Conservation (phyloP, 2,329 filamentous ascomycete species). For the Colletotrichum tropicale region DNA sequence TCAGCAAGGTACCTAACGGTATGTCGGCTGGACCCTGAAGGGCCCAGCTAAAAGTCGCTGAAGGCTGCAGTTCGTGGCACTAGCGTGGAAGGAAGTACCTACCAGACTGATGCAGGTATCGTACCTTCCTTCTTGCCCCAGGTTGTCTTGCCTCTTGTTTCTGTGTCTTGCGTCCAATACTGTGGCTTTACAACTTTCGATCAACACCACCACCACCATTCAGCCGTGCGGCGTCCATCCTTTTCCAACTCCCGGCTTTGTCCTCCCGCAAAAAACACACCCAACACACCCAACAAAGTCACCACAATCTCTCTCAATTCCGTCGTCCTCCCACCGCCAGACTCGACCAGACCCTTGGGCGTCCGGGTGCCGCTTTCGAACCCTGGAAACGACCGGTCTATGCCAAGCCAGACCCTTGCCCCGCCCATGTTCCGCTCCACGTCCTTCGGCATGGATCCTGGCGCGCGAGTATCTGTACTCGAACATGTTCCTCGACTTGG, state of each 20-base stretch:
- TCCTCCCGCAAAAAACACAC: not conserved
- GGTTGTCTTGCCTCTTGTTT: not conserved
- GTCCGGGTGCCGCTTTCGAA: not conserved
- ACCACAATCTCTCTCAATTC: not conserved
- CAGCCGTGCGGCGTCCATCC: not conserved
- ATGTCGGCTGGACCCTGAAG: not conserved
- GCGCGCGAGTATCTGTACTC: not conserved
- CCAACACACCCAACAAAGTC: not conserved
- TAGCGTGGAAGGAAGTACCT: not conserved
- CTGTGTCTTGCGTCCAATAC: not conserved
- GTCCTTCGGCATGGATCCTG: not conserved
- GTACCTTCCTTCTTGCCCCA: not conserved
- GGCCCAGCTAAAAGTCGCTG: not conserved
- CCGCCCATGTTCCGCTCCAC: not conserved
- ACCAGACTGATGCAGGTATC: not conserved
- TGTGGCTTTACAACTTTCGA: not conserved
- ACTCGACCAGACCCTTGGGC: not conserved
- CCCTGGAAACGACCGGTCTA: slow-evolving; percentile 1
- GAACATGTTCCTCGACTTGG: not conserved
- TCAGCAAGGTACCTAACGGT: not conserved
- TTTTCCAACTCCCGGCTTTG: not conserved
- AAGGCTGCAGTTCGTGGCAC: not conserved
- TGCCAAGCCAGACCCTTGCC: slow-evolving; percentile 8
- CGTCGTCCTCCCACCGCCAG: not conserved
- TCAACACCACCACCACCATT: not conserved